Percentiles rank a stretch among this genome's conserved stretches.
These are phyloP conservation scores for Neurospora intermedia DNA, from an alignment of 495 filamentous ascomycete genomes.

Conservation along the genomic window DNA sequence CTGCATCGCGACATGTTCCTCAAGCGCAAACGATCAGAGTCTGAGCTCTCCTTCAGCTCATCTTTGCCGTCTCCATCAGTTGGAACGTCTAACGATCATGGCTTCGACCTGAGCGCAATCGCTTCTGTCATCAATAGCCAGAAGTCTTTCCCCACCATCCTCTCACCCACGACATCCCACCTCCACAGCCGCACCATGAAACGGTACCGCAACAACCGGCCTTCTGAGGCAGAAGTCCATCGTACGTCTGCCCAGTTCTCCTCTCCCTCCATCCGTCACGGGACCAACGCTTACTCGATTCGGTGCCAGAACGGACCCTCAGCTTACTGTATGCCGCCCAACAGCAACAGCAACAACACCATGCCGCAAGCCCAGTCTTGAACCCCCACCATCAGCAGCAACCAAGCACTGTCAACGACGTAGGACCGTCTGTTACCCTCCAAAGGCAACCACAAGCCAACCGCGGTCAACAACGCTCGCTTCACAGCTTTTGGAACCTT, in stretches of 20 bases:
- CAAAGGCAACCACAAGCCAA: slow-evolving; percentile 2
- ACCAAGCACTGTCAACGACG: neutral
- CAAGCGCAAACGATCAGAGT: slow-evolving; percentile 43
- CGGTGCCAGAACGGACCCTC: slow-evolving; percentile 34
- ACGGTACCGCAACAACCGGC: slow-evolving; percentile 38
- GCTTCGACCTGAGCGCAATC: slow-evolving; percentile 19
- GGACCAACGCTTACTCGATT: slow-evolving; percentile 3
- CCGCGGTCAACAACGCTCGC: slow-evolving; percentile 24
- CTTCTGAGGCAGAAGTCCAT: slow-evolving; percentile 36
- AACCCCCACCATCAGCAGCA: slow-evolving; percentile 1
- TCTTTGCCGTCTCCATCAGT: slow-evolving; percentile 25
- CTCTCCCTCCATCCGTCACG: neutral
- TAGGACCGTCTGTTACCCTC: neutral
- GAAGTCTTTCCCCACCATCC: slow-evolving; percentile 10
- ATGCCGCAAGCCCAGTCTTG: neutral
- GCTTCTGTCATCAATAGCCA: slow-evolving; percentile 12
- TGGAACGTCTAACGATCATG: slow-evolving; percentile 8
- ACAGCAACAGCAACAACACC: slow-evolving; percentile 7
- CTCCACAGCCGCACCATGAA: slow-evolving; percentile 38
- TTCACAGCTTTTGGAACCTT: slow-evolving; percentile 40
- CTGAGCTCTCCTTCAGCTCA: slow-evolving; percentile 33
- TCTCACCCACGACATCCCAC: slow-evolving; percentile 17
- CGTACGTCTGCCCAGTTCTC: slow-evolving; percentile 24
- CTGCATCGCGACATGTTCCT: slow-evolving; percentile 22
- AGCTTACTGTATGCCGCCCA: slow-evolving; percentile 35